Conservation (phyloP, 2,329 filamentous ascomycete genomes). For the Geosmithia morbida region DNA sequence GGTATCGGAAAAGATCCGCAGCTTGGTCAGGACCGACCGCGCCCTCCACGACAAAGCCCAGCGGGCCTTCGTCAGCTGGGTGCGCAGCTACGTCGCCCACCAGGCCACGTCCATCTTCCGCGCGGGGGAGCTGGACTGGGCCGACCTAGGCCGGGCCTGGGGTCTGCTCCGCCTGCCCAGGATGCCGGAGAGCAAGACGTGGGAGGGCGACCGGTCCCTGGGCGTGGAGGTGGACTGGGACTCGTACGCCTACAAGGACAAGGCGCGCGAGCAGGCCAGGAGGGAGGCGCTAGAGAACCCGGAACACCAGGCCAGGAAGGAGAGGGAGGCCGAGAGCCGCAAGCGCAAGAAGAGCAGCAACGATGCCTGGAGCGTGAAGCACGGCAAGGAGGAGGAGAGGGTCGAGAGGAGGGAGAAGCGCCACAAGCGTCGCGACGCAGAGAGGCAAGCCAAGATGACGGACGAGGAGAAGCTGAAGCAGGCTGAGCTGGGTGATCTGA, state of each 20-base stretch:
- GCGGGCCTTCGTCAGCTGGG: constrained; percentile 85
- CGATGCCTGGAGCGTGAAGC: constrained; percentile 60
- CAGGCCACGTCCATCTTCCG: constrained; percentile 86
- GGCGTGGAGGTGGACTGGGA: constrained; percentile 54
- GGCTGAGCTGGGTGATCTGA: constrained; percentile 47
- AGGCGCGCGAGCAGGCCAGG: constrained; percentile 51
- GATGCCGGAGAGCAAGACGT: constrained; percentile 79
- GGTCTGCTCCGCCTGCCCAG: constrained; percentile 74
- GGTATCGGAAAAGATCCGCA: constrained; percentile 46
- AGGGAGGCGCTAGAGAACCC: constrained; percentile 20
- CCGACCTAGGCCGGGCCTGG: constrained; percentile 68
- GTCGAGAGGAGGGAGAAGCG: constrained; percentile 49
- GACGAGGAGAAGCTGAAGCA: constrained; percentile 52
- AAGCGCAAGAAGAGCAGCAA: constrained; percentile 42
- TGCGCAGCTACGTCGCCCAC: constrained; percentile 83
- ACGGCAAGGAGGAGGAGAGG: constrained; percentile 49
- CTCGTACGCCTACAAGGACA: constrained; percentile 57
- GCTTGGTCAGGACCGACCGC: constrained; percentile 34
- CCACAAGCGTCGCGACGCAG: constrained; percentile 47
- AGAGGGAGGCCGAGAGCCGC: constrained; percentile 3
- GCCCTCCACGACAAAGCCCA: constrained; percentile 75
- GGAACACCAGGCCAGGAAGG: neutral
- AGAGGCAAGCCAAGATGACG: constrained; percentile 50
- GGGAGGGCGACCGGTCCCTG: constrained; percentile 51
- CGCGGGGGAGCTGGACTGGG: constrained; percentile 70